phyloP scores from a whole-genome alignment of 495 filamentous ascomycete species.

The Viridothelium virens region DNA sequence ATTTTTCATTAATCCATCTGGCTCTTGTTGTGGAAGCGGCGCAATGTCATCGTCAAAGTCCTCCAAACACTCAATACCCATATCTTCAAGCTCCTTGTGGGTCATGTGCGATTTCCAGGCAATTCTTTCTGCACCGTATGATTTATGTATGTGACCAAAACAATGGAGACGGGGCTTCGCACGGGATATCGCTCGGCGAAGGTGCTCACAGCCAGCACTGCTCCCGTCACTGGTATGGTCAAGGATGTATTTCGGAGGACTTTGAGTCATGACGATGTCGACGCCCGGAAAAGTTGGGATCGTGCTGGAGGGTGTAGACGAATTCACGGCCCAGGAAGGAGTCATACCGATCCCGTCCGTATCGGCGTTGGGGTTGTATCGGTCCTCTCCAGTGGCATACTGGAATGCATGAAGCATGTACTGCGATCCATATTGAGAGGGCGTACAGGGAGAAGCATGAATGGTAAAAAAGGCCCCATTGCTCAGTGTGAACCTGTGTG shows the following conservation, averaged over 20 bases:
- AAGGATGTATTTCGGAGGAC: constrained; percentile 4
- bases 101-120: not conserved
- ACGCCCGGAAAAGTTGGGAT: not conserved
- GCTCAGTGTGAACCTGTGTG: not conserved
- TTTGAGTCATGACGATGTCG: not conserved
- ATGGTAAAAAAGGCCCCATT: not conserved
- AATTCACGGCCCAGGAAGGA: not conserved
- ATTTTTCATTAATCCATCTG: not conserved
- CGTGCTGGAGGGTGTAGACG: not conserved
- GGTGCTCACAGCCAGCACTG: constrained; percentile 2
- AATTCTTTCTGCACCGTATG: not conserved
- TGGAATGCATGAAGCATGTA: not conserved
- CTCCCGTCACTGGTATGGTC: not conserved
- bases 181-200: not conserved
- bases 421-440: not conserved
- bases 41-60: not conserved
- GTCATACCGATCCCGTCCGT: not conserved
- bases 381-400: not conserved
- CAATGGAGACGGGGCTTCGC: constrained; percentile 1
- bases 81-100: not conserved
- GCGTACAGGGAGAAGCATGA: constrained; percentile 1
- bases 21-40: not conserved
- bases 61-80: not conserved
- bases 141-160: not conserved
- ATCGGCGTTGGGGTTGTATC: not conserved